Percentiles rank a stretch among this genome's conserved stretches.
Evolutionary conservation across 306 rosid genomes (phyloP).

Genomic region (Dalbergia cochinchinensis): DNA sequence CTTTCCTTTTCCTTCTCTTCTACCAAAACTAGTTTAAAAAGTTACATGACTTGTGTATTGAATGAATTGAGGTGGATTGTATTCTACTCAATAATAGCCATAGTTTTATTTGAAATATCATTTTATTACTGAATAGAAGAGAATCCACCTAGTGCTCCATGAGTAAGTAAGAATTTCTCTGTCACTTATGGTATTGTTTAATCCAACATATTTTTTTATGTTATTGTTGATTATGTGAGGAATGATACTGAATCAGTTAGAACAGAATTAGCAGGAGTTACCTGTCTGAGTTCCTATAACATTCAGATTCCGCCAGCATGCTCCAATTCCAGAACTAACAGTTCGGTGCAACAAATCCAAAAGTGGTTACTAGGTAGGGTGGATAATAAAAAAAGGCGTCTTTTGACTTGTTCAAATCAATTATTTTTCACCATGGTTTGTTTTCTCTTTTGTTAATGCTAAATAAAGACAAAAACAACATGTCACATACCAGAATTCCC

Average conservation of each 20-base stretch:
- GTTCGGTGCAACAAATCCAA: slow-evolving; percentile 3
- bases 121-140: no score
- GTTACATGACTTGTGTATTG: background rate
- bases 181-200: background rate
- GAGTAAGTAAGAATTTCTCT: no score
- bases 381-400: background rate
- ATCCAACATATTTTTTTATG: no score
- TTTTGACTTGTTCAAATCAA: slow-evolving; percentile 57
- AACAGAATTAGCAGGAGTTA: no score
- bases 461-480: slow-evolving; percentile 38
- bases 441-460: slow-evolving; percentile 1
- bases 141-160: no score
- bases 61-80: background rate
- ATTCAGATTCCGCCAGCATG: background rate
- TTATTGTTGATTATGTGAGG: slow-evolving; percentile 2
- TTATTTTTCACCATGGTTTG: background rate
- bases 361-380: background rate
- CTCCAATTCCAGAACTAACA: background rate
- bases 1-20: no score
- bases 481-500: slow-evolving; percentile 29
- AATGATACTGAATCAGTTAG: background rate
- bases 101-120: no score
- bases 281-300: background rate
- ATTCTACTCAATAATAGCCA: no score
- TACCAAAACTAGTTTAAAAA: no score